Evolutionary conservation across 1,284 basidiomycete genomes (phyloP), one percentile per base, ranked within the genome.

Genomic region (Amylostereum areolatum): DNA sequence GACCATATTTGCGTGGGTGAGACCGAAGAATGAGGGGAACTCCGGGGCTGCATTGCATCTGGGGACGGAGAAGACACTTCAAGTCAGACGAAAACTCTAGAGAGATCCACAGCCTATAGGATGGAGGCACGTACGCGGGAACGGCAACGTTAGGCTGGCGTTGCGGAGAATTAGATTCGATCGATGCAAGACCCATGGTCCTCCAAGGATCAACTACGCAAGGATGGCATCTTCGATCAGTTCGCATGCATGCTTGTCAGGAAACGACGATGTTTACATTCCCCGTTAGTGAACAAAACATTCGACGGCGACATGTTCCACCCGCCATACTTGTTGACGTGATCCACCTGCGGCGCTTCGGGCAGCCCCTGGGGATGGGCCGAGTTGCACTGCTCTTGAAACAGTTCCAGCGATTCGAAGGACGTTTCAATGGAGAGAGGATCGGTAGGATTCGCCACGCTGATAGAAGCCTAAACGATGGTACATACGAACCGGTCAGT

Each of bases 301-400:
- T 75, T 75, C 0, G 72, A 70, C 1, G 72, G 72, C 3, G 63
- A 69, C 75, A 76, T 76, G 46, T 72, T 58, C 75, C 75, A 76
- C 2, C 74, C 73, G 3, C 74, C 74, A 48, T 76, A 76, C 48
- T 74, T 75, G 52, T 75, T 73, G 28, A 76, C 60, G 46, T 72
- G 63, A 12, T 64, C 60, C 2, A 75, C 72, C 24, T 70, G 64
- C 2, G 75, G 75, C 1, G 69, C 66, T 1, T 64, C 45, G 1
- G 71, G 68, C 4, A 75, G 59, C 3, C 66, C 64, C 2, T 62
- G 52, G 0, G 62, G 62, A 29, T 76, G 74, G 0, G 70, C 59
- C 40, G 62, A 53, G 50, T 71, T 69, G 51, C 74, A 77, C 49
- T 72, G 60, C 43, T 65, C 56, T 51, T 76, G 74, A 58, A 74